A percentile compares a stretch with the other conserved stretches of the same genome.
Evolutionary conservation across 345 rosid genomes (phyloP).

Genomic region (thale cress (Arabidopsis thaliana)): TAIR10.1 NC_003070.9:8446001-8446500

Average conservation of each 20-base stretch:
- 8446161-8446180: constrained; percentile 81
- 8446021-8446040: neutral
- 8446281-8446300: constrained; percentile 57
- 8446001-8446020: constrained; percentile 1
- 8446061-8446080: neutral
- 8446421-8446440: constrained; percentile 28
- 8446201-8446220: constrained; percentile 70
- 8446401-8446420: constrained; percentile 19
- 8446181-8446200: constrained; percentile 86
- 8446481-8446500: constrained; percentile 80
- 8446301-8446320: constrained; percentile 50
- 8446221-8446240: constrained; percentile 61
- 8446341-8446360: constrained; percentile 85
- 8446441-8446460: constrained; percentile 11
- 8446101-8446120: neutral
- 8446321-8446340: constrained; percentile 52
- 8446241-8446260: constrained; percentile 65
- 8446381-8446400: constrained; percentile 59
- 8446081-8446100: neutral
- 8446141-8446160: constrained; percentile 61
- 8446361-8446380: constrained; percentile 69
- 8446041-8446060: constrained; percentile 13
- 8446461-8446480: constrained; percentile 51
- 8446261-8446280: constrained; percentile 50
- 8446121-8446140: neutral